These are phyloP conservation scores for Handroanthus guayacan DNA, from an alignment of 257 asterid genomes.

Conservation along the genomic window DNA sequence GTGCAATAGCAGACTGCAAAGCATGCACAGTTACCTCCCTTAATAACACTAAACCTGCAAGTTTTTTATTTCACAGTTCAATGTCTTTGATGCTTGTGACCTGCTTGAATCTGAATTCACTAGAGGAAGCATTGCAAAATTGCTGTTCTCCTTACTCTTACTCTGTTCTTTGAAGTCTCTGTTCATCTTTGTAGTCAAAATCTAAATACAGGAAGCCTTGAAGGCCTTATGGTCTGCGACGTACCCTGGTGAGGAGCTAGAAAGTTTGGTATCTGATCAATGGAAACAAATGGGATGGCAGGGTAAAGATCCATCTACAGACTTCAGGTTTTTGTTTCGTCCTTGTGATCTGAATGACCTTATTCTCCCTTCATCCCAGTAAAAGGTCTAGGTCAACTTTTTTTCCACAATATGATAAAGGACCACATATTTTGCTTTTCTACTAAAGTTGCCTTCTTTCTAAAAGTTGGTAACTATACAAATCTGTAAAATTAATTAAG, in stretches of 20 bases:
- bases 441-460: too few relatives aligned
- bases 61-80: neutral
- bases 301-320: constrained; percentile 95
- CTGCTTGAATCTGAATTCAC: constrained; percentile 1
- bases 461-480: too few relatives aligned
- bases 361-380: neutral
- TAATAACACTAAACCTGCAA: neutral
- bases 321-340: constrained; percentile 64
- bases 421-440: too few relatives aligned
- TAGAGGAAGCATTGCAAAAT: neutral
- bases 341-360: neutral
- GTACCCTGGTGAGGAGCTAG: constrained; percentile 73
- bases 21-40: neutral
- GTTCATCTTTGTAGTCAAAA: neutral
- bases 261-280: constrained; percentile 79
- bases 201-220: constrained; percentile 63
- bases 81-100: neutral
- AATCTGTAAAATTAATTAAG: too few relatives aligned
- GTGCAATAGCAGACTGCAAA: constrained; percentile 39
- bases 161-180: neutral
- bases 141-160: neutral
- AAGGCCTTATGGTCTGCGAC: constrained; percentile 85
- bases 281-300: constrained; percentile 99
- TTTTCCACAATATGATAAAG: too few relatives aligned
- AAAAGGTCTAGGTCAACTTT: too few relatives aligned